Conservation (phyloP, 768 basidiomycete species). For the Bullera alba region DNA sequence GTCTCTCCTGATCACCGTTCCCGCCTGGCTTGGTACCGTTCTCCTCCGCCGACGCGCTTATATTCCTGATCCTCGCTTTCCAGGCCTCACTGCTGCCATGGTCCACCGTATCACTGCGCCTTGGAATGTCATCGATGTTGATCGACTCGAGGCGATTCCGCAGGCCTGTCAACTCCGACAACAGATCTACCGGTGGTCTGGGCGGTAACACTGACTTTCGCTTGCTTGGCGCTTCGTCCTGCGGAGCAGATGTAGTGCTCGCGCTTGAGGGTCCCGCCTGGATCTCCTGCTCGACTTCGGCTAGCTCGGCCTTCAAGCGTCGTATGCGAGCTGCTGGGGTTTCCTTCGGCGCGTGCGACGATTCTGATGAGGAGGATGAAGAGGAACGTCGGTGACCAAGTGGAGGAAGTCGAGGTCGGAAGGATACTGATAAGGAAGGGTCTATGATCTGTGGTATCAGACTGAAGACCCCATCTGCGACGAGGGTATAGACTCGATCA, state of each 20-base stretch:
- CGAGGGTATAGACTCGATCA: background rate
- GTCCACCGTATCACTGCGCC: background rate
- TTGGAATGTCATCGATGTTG: constrained; percentile 5
- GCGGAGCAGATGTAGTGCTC: background rate
- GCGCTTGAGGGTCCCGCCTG: background rate
- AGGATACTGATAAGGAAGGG: too few relatives aligned
- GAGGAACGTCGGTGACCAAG: constrained; percentile 8
- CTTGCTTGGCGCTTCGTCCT: constrained; percentile 49
- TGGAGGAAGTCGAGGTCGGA: constrained; percentile 23
- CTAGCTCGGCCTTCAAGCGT: constrained; percentile 66
- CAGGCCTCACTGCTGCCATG: background rate
- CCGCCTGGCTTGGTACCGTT: background rate
- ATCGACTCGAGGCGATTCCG: constrained; percentile 20
- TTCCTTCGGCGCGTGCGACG: constrained; percentile 24
- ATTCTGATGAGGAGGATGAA: constrained; percentile 15
- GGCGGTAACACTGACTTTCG: constrained; percentile 52
- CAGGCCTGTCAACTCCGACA: constrained; percentile 16
- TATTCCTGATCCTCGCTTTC: background rate
- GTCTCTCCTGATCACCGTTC: background rate
- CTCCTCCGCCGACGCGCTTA: background rate
- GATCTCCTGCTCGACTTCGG: constrained; percentile 58
- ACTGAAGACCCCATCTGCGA: constrained; percentile 6
- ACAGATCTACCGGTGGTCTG: constrained; percentile 16
- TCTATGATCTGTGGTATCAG: too few relatives aligned
- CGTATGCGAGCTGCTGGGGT: constrained; percentile 45